Evolutionary conservation across 495 filamentous ascomycete genomes (phyloP), one percentile per base, ranked within the genome.

Genomic region (Talaromyces borbonicus): DNA sequence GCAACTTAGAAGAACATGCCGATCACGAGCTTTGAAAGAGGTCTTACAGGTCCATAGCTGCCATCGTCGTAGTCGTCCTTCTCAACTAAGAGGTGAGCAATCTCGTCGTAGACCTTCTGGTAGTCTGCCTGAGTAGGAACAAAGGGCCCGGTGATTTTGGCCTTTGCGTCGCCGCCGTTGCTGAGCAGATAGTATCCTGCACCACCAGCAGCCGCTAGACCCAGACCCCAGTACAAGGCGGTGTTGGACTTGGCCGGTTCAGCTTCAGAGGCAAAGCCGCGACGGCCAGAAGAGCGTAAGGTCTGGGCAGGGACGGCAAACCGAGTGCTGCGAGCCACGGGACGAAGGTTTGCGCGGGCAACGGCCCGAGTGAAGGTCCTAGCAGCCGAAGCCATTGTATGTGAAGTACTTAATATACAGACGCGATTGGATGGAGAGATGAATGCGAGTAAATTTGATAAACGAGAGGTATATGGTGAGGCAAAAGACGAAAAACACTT

Each of bases 11-110:
- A 14, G n/a, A 26, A 7, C 39, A 2, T 16, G 15, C 14, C 32
- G 25, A 29, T 14, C 18, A 12, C 25, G 25, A 19, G 15, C 12
- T 20, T 37, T n/a, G 16, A 22, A 23, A 18, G 8, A 33, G 15
- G 14, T 61, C 70, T 59, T 66, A 77, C 90, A 24, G 92, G 92
- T 46, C 87, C 92, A 59, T 94, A 98, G 69, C 83, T 88, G 53
- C 92, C 92, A 65, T 98, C 90, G 61, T 96, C 92, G 58, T 96
- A 96, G 49, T 95, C 87, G 51, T 92, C 87, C 56, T 92, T 78
- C 67, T 94, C 84, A 63, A 89, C 81, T 36, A 98, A 69, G 25
- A 70, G 67, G 55, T 71, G 65, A 29, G 92, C 88, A 56, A 98
- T 79, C 59, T 81, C 83, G 56, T 95, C 80, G 68, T 98, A 98